These are phyloP conservation scores for Piper longum DNA, from an alignment of 164 flowering plant species.

Conservation along the genomic window DNA sequence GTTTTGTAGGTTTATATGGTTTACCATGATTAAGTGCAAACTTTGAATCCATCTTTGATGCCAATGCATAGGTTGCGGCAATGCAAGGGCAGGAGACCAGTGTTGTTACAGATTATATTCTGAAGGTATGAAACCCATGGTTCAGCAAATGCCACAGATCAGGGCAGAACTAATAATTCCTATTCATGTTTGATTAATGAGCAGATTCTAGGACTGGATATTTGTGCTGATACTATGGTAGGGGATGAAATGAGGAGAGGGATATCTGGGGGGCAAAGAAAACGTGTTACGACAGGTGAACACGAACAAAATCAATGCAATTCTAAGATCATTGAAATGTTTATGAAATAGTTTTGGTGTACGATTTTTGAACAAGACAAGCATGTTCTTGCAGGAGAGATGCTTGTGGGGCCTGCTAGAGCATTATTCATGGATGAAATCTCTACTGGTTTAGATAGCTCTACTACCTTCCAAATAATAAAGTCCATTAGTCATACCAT, in stretches of 20 bases:
- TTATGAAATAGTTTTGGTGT: background rate
- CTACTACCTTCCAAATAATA: constrained; percentile 41
- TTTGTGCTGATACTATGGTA: constrained; percentile 38
- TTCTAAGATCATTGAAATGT: background rate
- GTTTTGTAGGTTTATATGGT: too few relatives aligned
- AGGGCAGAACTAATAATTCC: background rate
- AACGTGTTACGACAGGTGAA: constrained; percentile 39
- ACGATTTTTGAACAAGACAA: too few relatives aligned
- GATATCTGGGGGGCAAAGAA: constrained; percentile 38
- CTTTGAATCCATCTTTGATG: constrained; percentile 1
- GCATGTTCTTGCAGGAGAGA: constrained; percentile 22
- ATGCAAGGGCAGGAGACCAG: constrained; percentile 50
- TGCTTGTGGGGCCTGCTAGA: constrained; percentile 43
- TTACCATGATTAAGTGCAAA: too few relatives aligned
- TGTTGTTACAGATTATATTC: constrained; percentile 57
- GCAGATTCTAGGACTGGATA: constrained; percentile 37
- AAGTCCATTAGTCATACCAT: constrained; percentile 30
- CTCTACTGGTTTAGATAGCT: constrained; percentile 45
- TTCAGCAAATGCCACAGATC: background rate
- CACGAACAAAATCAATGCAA: background rate
- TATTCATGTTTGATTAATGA: background rate
- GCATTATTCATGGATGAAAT: constrained; percentile 54
- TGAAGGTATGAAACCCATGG: constrained; percentile 28
- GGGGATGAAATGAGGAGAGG: constrained; percentile 42
- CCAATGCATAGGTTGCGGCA: constrained; percentile 33